Evolutionary conservation across 2,329 filamentous ascomycete species (phyloP).

Genomic region (Aspergillus eucalypticola): DNA sequence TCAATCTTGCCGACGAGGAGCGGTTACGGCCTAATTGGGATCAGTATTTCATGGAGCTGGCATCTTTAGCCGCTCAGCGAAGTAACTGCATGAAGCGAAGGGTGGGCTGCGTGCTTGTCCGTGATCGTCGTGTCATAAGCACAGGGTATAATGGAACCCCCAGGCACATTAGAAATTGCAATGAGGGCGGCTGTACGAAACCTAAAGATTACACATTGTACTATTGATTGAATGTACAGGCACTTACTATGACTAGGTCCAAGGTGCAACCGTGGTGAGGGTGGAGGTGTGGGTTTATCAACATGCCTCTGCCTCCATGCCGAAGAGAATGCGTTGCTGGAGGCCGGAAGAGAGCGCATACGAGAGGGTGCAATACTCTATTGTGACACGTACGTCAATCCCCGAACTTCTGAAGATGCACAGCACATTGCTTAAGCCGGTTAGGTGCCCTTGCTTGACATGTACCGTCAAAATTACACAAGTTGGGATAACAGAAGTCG

Average conservation of each 20-base stretch:
- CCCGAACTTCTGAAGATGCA: not conserved
- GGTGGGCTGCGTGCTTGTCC: conserved; percentile 90
- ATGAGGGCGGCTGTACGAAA: conserved; percentile 76
- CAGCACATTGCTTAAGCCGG: not conserved
- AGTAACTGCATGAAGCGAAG: conserved; percentile 98
- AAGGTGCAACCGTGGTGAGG: conserved; percentile 76
- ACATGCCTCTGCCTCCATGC: conserved; percentile 97
- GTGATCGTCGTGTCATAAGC: conserved; percentile 81
- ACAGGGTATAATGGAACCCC: conserved; percentile 99
- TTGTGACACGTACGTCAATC: conserved; percentile 69
- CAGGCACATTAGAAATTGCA: conserved; percentile 82
- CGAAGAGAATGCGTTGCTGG: conserved; percentile 93
- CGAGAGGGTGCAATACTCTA: conserved; percentile 80
- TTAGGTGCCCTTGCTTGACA: conserved; percentile 84
- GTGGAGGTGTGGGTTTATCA: conserved; percentile 70
- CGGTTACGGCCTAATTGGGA: conserved; percentile 91
- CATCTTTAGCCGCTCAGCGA: conserved; percentile 82
- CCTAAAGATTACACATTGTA: not conserved
- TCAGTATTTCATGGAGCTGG: conserved; percentile 97
- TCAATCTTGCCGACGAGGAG: conserved; percentile 75
- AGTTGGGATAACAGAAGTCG: conserved; percentile 92
- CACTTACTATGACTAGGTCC: conserved; percentile 42
- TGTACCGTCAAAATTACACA: conserved; percentile 99
- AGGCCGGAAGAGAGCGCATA: conserved; percentile 89
- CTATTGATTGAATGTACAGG: not conserved